These are phyloP conservation scores for Penicillium corylophilum DNA, from an alignment of 2,329 filamentous ascomycete species.

Conservation along the genomic window DNA sequence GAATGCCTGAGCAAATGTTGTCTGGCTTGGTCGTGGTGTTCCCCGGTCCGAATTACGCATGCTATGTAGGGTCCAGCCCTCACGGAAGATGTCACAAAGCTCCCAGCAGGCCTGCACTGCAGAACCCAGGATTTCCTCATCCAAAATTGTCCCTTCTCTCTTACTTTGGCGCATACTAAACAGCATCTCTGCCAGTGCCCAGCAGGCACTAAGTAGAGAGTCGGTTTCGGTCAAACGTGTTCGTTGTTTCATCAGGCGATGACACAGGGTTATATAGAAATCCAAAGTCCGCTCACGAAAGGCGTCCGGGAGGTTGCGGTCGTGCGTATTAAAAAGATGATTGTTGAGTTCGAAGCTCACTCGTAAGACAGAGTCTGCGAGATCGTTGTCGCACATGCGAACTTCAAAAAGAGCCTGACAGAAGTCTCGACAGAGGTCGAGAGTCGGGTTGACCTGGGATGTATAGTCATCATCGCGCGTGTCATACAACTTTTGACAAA, in stretches of 20 bases:
- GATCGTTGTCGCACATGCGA: constrained; percentile 72
- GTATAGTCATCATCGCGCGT: constrained; percentile 70
- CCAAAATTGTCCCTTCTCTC: constrained; percentile 68
- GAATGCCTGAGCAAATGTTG: constrained; percentile 64
- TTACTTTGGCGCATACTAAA: constrained; percentile 84
- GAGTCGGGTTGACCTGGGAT: constrained; percentile 67
- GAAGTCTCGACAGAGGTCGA: constrained; percentile 88
- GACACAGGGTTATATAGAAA: constrained; percentile 91
- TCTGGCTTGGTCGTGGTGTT: constrained; percentile 78
- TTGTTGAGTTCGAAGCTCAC: constrained; percentile 96
- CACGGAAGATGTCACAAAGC: constrained; percentile 86
- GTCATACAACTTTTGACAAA: constrained; percentile 86
- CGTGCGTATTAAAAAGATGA: constrained; percentile 89
- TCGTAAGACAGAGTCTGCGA: constrained; percentile 79
- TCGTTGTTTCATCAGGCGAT: constrained; percentile 93
- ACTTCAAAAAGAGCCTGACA: constrained; percentile 90
- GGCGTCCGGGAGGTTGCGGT: constrained; percentile 76
- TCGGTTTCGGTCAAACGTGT: constrained; percentile 78
- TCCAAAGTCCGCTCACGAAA: constrained; percentile 89
- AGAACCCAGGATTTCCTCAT: constrained; percentile 81
- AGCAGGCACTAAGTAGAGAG: constrained; percentile 79
- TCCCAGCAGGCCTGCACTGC: constrained; percentile 95
- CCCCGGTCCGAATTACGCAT: constrained; percentile 70
- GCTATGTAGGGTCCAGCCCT: constrained; percentile 80
- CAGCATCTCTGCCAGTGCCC: constrained; percentile 87